Base-by-base conservation (phyloP, 2,329 filamentous ascomycete species). In the Penicillium sp. region DNA sequence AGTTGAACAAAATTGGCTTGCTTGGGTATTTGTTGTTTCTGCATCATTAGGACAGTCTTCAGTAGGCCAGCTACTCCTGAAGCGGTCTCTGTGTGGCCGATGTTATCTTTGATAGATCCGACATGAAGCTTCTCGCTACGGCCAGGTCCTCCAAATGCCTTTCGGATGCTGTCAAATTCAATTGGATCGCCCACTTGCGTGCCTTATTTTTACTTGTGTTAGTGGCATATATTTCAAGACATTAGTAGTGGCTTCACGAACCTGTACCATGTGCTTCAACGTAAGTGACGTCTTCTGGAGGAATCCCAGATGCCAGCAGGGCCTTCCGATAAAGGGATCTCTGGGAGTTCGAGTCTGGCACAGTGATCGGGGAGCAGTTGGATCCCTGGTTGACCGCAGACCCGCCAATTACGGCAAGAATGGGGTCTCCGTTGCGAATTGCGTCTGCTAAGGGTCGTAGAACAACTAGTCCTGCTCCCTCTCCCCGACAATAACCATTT, bases 401-500 rank as follows among this genome's bases (percentile, higher is more conserved):
- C 7, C 57, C 57, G 3, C 45, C 29, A 10, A 69, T 65, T 18
- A 65, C 57, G 3, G 57, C 64, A 4, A 63, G 46, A 23, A 68
- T 50, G 3, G 52, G 51, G 41, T 69, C 62, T 2, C 55, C 52
- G 34, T 67, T 52, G 1, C 39, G 31, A 10, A 62, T 37, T 1
- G 67, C 67, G 25, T 60, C 56, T 6, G n/a, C 31, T 2, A 68
- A 48, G 10, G 50, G 52, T 42, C 64, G 64, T 2, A 68, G 23
- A 4, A 67, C 50, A 1, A 69, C 51, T 1, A 63, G n/a, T 1
- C 50, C 65, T 4, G 57, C 52, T 3, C 57, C 66, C 40, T 69
- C 66, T 7, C 54, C 62, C 5, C 67, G 64, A 29, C 64, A 64
- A 46, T 69, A 69, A 2, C 66, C 67, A 58, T 66, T 61, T 6